These are phyloP conservation scores for Paradendryphiella salina DNA, from an alignment of 2,329 filamentous ascomycete genomes.

Conservation along the genomic window DNA sequence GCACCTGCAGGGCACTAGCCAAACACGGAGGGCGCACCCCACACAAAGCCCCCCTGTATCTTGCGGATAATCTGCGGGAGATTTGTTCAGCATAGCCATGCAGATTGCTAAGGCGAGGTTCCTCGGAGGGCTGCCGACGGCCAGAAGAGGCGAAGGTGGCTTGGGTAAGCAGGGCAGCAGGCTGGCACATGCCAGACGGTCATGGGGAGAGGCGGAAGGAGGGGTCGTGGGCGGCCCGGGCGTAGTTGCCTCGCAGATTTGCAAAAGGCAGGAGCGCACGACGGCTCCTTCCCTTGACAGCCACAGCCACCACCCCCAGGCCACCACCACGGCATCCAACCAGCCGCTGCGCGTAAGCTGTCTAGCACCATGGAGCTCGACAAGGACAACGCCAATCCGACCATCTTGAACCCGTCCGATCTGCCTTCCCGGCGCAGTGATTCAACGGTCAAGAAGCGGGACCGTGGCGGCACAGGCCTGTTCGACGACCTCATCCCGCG, in stretches of 20 bases:
- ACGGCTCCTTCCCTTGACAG: conserved; percentile 12
- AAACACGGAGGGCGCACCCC: conserved; percentile 18
- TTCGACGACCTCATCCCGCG: conserved; percentile 59
- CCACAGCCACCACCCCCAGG: conserved; percentile 3
- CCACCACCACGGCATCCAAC: background rate
- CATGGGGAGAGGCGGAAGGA: background rate
- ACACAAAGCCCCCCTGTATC: conserved; percentile 22
- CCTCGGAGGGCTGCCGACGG: conserved; percentile 14
- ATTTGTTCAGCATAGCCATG: conserved; percentile 17
- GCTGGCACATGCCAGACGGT: conserved; percentile 5
- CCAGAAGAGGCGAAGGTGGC: background rate
- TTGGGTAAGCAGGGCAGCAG: no score
- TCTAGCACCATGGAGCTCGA: conserved; percentile 47
- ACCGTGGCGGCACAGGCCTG: conserved; percentile 56
- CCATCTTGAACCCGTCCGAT: conserved; percentile 84
- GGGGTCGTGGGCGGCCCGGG: conserved; percentile 3
- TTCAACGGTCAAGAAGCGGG: conserved; percentile 46
- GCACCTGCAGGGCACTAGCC: conserved; percentile 9
- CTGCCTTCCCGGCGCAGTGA: conserved; percentile 74
- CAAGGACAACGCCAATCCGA: conserved; percentile 83
- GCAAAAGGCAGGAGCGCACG: conserved; percentile 14
- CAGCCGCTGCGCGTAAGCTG: background rate
- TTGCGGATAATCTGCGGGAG: conserved; percentile 29
- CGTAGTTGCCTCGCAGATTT: conserved; percentile 6
- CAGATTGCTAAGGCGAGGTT: background rate